phyloP scores from a whole-genome alignment of 495 filamentous ascomycete species.

The Penicillium egyptiacum region DNA sequence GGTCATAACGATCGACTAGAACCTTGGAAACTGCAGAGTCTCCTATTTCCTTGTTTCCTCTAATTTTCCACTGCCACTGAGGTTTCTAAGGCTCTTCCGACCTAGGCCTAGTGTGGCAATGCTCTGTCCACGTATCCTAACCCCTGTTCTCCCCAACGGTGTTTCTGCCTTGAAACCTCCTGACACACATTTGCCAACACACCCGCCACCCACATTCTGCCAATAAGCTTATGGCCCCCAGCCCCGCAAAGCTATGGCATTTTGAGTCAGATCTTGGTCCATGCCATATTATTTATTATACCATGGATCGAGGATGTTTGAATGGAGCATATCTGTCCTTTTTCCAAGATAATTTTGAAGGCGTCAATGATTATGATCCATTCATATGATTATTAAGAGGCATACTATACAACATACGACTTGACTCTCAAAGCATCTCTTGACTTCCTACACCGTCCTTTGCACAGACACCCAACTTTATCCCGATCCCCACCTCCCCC shows the following conservation, averaged over 20 bases:
- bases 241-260: slow-evolving; percentile 7
- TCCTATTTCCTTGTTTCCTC: background rate
- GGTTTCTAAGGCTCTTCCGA: background rate
- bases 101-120: slow-evolving; percentile 12
- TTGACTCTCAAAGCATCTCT: too few relatives aligned
- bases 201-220: slow-evolving; percentile 1
- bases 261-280: slow-evolving; percentile 1
- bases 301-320: background rate
- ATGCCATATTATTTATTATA: background rate
- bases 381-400: background rate
- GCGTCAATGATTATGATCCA: too few relatives aligned
- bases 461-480: slow-evolving; percentile 1
- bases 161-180: slow-evolving; percentile 12
- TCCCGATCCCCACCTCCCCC: background rate
- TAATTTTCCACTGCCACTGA: too few relatives aligned
- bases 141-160: slow-evolving; percentile 4
- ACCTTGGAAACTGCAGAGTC: slow-evolving; percentile 2
- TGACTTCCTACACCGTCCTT: slow-evolving; percentile 3
- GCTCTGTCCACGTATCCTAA: slow-evolving; percentile 11
- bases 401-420: too few relatives aligned
- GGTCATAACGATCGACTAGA: slow-evolving; percentile 7
- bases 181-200: slow-evolving; percentile 15
- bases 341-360: background rate
- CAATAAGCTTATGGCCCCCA: background rate
- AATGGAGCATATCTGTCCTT: background rate